phyloP scores from a whole-genome alignment of 2,329 filamentous ascomycete species.

The Exserohilum rostratum region DNA sequence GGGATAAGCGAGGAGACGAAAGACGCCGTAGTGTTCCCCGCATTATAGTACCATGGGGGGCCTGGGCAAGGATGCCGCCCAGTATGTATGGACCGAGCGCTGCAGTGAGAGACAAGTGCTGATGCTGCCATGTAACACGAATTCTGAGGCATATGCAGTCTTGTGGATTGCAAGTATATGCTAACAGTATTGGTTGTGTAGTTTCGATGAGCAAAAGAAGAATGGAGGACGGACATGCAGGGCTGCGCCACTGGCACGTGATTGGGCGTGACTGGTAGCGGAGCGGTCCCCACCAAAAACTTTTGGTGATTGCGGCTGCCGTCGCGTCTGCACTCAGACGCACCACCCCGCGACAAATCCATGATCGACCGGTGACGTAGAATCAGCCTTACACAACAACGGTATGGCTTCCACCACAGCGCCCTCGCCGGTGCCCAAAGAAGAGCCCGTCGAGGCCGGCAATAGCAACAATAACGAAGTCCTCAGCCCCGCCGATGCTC shows the following conservation, averaged over 20 bases:
- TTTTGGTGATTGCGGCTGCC: slow-evolving; percentile 9
- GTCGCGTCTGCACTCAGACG: slow-evolving; percentile 13
- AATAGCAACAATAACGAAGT: slow-evolving; percentile 13
- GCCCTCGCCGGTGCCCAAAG: slow-evolving; percentile 25
- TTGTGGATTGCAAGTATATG: background rate
- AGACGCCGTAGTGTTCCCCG: slow-evolving; percentile 6
- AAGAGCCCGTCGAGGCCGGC: slow-evolving; percentile 18
- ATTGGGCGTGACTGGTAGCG: background rate
- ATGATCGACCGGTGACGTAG: slow-evolving; percentile 31
- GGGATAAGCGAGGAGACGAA: slow-evolving; percentile 5
- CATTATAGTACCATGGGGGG: background rate
- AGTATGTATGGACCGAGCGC: background rate
- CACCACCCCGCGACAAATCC: slow-evolving; percentile 4
- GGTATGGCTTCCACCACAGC: slow-evolving; percentile 33
- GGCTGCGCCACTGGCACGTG: slow-evolving; percentile 2
- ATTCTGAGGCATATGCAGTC: background rate
- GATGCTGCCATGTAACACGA: background rate
- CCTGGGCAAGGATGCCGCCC: background rate
- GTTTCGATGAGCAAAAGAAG: background rate
- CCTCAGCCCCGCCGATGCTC: slow-evolving; percentile 35
- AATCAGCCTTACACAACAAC: slow-evolving; percentile 5
- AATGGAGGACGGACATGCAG: background rate
- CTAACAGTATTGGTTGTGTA: background rate
- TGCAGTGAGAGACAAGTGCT: background rate
- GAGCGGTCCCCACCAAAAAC: slow-evolving; percentile 7